Evolutionary conservation across 371 early-diverging fungal genomes (phyloP).

Genomic region (Zancudomyces culisetae): DNA sequence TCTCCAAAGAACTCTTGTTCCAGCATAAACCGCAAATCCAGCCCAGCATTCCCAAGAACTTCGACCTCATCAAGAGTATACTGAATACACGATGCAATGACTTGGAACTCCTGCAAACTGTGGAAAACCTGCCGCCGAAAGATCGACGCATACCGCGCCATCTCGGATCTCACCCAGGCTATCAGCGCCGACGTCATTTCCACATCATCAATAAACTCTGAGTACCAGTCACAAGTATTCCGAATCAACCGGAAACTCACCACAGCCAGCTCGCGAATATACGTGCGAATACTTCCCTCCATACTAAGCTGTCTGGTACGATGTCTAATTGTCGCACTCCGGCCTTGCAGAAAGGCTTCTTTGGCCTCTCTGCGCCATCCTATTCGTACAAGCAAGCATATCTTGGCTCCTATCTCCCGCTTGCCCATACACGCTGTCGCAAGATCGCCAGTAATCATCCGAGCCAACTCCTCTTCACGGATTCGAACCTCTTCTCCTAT

Average conservation of each 20-base stretch:
- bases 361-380: constrained; percentile 46
- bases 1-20: constrained; percentile 58
- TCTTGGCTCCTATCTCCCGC: constrained; percentile 50
- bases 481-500: background rate
- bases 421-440: constrained; percentile 60
- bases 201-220: constrained; percentile 64
- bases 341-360: constrained; percentile 50
- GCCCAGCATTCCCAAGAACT: constrained; percentile 37
- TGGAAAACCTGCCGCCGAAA: constrained; percentile 77
- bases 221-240: constrained; percentile 89
- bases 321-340: constrained; percentile 58
- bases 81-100: constrained; percentile 67
- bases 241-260: constrained; percentile 72
- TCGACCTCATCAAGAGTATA: constrained; percentile 41
- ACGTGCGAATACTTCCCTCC: constrained; percentile 65
- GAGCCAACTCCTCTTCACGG: constrained; percentile 30
- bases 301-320: constrained; percentile 55
- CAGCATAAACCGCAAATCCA: constrained; percentile 70
- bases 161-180: constrained; percentile 75
- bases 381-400: constrained; percentile 58
- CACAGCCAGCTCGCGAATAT: constrained; percentile 67
- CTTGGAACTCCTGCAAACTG: constrained; percentile 47
- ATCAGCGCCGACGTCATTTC: constrained; percentile 74
- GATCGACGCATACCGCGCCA: constrained; percentile 62
- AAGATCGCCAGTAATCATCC: constrained; percentile 50